Percentiles rank a stretch among this genome's conserved stretches.
These are phyloP conservation scores for Juncus inflexus DNA, from an alignment of 176 grass and related monocot genomes.

Conservation along the genomic window DNA sequence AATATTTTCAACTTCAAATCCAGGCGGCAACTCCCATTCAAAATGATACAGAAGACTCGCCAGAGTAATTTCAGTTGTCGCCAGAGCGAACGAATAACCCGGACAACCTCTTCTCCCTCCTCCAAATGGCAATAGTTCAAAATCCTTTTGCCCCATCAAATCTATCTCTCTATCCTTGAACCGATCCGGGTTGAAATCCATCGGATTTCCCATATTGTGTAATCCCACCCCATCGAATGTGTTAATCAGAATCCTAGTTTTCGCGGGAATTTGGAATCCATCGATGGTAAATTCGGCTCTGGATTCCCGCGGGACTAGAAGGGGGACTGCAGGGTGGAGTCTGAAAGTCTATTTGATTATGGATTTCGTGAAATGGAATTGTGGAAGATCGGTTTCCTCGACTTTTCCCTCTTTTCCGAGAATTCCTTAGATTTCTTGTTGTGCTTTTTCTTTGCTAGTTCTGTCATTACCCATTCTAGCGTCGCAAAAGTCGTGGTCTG, in stretches of 20 bases:
- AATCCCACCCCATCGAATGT: conserved; percentile 42
- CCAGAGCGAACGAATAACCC: conserved; percentile 42
- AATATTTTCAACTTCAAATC: conserved; percentile 43
- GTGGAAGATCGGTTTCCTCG: neutral
- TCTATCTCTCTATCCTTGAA: conserved; percentile 30
- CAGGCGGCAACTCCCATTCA: conserved; percentile 37
- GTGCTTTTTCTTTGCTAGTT: conserved; percentile 35
- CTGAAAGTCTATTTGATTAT: conserved; percentile 49
- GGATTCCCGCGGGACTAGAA: conserved; percentile 45
- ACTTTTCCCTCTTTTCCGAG: neutral
- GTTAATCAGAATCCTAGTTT: conserved; percentile 43
- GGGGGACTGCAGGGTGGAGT: conserved; percentile 25
- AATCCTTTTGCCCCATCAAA: conserved; percentile 42
- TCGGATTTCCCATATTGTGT: conserved; percentile 39
- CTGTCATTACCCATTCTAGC: conserved; percentile 53
- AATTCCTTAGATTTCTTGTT: conserved; percentile 22
- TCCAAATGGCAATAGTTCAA: conserved; percentile 49
- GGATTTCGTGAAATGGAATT: conserved; percentile 33
- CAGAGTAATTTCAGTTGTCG: conserved; percentile 30
- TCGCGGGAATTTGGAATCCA: conserved; percentile 43
- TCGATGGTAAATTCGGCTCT: conserved; percentile 25
- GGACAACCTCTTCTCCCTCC: conserved; percentile 39
- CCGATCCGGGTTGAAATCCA: conserved; percentile 40
- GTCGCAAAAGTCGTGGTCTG: conserved; percentile 4
- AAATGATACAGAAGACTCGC: conserved; percentile 50